Evolutionary conservation across 805 yeast genomes (phyloP).

Genomic region (Candida loeiensis): DNA sequence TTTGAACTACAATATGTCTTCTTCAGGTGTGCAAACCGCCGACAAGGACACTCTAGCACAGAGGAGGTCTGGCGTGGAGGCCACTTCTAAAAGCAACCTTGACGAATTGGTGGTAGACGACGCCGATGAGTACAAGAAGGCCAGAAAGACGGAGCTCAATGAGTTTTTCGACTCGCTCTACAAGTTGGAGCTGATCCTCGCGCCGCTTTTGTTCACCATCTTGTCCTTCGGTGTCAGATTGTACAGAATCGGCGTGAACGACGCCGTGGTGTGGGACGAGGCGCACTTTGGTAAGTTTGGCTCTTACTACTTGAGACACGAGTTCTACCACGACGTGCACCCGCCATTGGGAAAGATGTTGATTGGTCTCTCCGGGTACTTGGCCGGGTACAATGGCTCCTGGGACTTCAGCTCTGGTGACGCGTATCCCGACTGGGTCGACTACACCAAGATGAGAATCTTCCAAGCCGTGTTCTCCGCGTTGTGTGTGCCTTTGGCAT

Average conservation of each 20-base stretch:
- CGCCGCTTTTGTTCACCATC: constrained; percentile 36
- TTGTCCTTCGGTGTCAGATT: constrained; percentile 54
- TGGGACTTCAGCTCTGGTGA: constrained; percentile 87
- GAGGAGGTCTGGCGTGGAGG: constrained; percentile 12
- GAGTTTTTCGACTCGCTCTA: constrained; percentile 23
- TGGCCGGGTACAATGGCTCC: constrained; percentile 83
- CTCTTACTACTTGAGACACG: constrained; percentile 80
- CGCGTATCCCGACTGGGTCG: constrained; percentile 69
- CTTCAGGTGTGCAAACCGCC: constrained; percentile 19
- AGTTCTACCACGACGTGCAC: constrained; percentile 93
- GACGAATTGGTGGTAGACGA: constrained; percentile 14
- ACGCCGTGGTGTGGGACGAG: constrained; percentile 92
- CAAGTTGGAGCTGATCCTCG: constrained; percentile 24
- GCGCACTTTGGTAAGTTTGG: constrained; percentile 98
- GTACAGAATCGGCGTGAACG: constrained; percentile 67
- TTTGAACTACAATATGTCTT: constrained; percentile 17
- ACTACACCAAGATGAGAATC: constrained; percentile 81
- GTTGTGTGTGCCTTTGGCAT: constrained; percentile 81
- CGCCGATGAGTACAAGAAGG: constrained; percentile 8
- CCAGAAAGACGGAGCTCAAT: constrained; percentile 14
- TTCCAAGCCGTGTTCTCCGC: constrained; percentile 85
- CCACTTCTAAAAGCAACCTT: constrained; percentile 1
- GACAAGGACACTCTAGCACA: constrained; percentile 19
- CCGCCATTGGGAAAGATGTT: constrained; percentile 96
- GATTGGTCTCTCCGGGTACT: constrained; percentile 80